A percentile compares a stretch with the other conserved stretches of the same genome.
Conservation (phyloP, 1,139 yeast genomes). For the Geotrichum reessii region DNA sequence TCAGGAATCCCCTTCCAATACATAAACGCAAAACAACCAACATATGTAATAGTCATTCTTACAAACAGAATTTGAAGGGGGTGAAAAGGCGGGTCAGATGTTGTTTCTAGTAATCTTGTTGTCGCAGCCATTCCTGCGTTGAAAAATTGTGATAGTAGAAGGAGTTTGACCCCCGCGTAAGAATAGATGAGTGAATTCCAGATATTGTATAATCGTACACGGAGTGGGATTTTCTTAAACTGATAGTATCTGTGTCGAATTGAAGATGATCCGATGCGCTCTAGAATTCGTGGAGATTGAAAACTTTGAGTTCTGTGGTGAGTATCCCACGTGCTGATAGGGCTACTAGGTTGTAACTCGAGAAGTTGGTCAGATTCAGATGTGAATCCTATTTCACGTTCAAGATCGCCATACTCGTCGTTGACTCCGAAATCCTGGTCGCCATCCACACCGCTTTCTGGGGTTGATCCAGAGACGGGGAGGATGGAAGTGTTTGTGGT, state of each 20-base stretch:
- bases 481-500: not conserved
- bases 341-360: conserved; percentile 8
- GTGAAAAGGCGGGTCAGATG: conserved; percentile 56
- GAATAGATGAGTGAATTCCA: conserved; percentile 17
- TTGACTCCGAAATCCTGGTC: not conserved
- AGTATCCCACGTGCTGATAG: not conserved
- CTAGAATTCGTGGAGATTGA: not conserved
- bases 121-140: conserved; percentile 72
- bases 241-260: conserved; percentile 7
- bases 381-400: conserved; percentile 8
- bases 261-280: not conserved
- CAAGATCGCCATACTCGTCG: conserved; percentile 14
- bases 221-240: conserved; percentile 6
- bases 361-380: conserved; percentile 7
- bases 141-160: conserved; percentile 48
- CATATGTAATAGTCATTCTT: conserved; percentile 68
- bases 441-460: not conserved
- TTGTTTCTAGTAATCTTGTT: conserved; percentile 65
- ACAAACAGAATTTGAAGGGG: conserved; percentile 73
- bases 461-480: not conserved
- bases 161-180: conserved; percentile 26
- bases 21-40: conserved; percentile 54
- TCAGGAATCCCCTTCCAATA: conserved; percentile 44
- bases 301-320: not conserved
- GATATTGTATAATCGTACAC: not conserved